Conservation (phyloP, 768 basidiomycete species). For the Naganishia friedmannii region DNA sequence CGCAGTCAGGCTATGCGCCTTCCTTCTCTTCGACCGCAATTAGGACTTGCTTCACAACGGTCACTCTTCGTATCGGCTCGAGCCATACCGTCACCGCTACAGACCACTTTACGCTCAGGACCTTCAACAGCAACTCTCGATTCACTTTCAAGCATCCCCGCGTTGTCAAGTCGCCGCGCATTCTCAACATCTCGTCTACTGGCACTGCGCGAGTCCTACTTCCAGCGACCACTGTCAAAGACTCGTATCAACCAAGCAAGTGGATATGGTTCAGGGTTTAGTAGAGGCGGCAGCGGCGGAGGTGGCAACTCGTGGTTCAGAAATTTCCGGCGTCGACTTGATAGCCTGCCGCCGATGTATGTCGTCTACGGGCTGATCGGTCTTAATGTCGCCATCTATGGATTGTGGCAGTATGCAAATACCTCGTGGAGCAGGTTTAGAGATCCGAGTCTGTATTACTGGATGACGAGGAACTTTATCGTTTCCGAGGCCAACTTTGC, state of each 20-base stretch:
- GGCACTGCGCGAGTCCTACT: conserved; percentile 26
- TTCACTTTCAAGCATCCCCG: not conserved
- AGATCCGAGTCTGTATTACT: conserved; percentile 45
- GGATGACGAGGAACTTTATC: conserved; percentile 47
- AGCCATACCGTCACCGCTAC: not conserved
- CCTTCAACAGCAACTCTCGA: not conserved
- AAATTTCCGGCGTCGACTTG: conserved; percentile 37
- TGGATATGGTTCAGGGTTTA: conserved; percentile 6
- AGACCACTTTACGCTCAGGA: not conserved
- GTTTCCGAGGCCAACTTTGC: conserved; percentile 46
- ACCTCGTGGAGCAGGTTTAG: conserved; percentile 40
- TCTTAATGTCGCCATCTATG: conserved; percentile 44
- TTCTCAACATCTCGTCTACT: conserved; percentile 13
- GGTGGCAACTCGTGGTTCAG: conserved; percentile 33
- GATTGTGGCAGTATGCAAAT: conserved; percentile 50
- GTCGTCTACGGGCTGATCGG: conserved; percentile 46
- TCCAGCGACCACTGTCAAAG: conserved; percentile 16
- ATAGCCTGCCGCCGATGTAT: conserved; percentile 39
- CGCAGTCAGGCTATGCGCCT: not conserved
- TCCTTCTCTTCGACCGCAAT: conserved; percentile 1
- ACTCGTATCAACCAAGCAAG: not conserved
- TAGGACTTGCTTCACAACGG: not conserved
- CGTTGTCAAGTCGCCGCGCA: not conserved
- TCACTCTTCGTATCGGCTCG: not conserved
- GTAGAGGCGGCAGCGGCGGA: conserved; percentile 33